Conservation (phyloP, 257 asterid genomes). For the Paraleonurus japonicus region DNA sequence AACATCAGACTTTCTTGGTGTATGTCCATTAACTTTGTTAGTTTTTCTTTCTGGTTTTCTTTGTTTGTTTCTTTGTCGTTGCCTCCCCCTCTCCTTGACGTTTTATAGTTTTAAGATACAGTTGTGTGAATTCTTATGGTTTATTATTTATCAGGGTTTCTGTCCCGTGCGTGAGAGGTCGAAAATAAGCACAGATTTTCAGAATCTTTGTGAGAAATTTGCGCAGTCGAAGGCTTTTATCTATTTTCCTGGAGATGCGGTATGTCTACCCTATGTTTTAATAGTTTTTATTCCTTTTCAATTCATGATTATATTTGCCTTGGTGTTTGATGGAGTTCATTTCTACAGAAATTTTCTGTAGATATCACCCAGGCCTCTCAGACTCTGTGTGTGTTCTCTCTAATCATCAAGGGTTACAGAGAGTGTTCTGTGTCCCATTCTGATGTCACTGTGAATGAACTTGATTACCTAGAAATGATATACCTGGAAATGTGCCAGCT, state of each 20-base stretch:
- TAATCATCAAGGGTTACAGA: conserved; percentile 46
- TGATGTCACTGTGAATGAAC: conserved; percentile 50
- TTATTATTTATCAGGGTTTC: conserved; percentile 67
- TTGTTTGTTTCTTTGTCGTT: conserved; percentile 2
- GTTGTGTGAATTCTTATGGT: conserved; percentile 17
- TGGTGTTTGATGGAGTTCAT: conserved; percentile 5
- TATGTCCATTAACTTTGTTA: conserved; percentile 41
- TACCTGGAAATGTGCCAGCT: conserved; percentile 46
- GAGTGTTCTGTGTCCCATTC: conserved; percentile 50
- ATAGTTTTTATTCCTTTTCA: background rate
- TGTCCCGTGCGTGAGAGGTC: conserved; percentile 93
- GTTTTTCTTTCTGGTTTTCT: conserved; percentile 8
- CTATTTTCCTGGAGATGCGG: conserved; percentile 59
- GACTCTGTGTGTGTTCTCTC: conserved; percentile 46
- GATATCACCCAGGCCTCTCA: conserved; percentile 76
- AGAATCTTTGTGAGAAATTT: conserved; percentile 50
- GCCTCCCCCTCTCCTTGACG: conserved; percentile 16
- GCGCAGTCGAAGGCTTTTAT: conserved; percentile 53
- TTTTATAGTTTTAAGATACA: background rate
- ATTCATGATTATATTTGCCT: conserved; percentile 18
- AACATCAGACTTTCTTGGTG: conserved; percentile 98
- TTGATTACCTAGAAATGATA: conserved; percentile 38
- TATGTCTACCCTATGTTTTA: conserved; percentile 36
- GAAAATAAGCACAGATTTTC: conserved; percentile 56
- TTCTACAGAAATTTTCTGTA: conserved; percentile 58